These are phyloP conservation scores for Apiotrichum laibachii DNA, from an alignment of 1,284 basidiomycete genomes.

Conservation along the genomic window DNA sequence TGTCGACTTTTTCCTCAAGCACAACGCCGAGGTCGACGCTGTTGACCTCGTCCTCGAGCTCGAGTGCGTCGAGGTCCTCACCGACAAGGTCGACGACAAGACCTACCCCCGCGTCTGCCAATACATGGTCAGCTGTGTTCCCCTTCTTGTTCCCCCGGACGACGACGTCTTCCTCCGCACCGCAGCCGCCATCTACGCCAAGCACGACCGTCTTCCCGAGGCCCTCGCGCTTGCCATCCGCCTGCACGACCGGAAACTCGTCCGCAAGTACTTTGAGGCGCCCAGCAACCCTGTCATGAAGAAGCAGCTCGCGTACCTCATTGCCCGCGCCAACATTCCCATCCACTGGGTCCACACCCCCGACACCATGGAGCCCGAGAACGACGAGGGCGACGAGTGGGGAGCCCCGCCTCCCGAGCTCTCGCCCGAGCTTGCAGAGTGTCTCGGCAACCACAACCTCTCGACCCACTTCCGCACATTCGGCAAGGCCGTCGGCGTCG, in stretches of 20 bases:
- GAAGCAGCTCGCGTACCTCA: constrained; percentile 89
- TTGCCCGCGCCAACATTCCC: constrained; percentile 88
- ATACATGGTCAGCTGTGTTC: constrained; percentile 96
- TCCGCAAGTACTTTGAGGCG: constrained; percentile 77
- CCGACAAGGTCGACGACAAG: constrained; percentile 67
- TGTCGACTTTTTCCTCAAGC: constrained; percentile 84
- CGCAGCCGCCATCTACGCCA: constrained; percentile 85
- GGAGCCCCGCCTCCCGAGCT: constrained; percentile 58
- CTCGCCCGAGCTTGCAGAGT: constrained; percentile 78
- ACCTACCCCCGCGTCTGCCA: constrained; percentile 91
- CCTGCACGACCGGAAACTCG: constrained; percentile 75
- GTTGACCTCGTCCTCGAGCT: constrained; percentile 94
- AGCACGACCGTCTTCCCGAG: constrained; percentile 85
- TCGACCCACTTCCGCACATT: constrained; percentile 83
- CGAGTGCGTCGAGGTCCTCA: constrained; percentile 81
- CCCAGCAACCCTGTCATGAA: constrained; percentile 90
- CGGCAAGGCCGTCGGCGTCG: constrained; percentile 90
- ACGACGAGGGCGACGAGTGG: constrained; percentile 52
- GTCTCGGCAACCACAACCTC: constrained; percentile 79
- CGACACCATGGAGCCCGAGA: constrained; percentile 56
- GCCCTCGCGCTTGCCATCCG: constrained; percentile 85
- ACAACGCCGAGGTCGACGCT: constrained; percentile 98
- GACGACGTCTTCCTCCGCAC: constrained; percentile 87
- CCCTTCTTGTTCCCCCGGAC: constrained; percentile 88
- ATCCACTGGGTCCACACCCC: constrained; percentile 76